phyloP scores from a whole-genome alignment of 176 grass and related monocot species.

The Rhynchospora pubera region DNA sequence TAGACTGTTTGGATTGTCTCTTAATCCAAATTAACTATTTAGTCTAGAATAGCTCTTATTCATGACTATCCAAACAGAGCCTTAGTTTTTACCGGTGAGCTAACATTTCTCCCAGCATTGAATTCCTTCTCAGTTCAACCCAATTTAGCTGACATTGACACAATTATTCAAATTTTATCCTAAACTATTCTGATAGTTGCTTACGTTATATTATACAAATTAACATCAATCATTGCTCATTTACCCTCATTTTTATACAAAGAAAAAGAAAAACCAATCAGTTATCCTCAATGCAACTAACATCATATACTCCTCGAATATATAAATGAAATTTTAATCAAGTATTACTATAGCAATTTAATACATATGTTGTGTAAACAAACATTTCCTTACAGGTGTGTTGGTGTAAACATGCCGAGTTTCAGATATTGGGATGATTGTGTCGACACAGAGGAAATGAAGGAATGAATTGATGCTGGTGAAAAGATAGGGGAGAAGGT shows the following conservation, averaged over 20 bases:
- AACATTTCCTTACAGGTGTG: neutral
- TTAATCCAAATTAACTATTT: too few species aligned
- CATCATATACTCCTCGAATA: neutral
- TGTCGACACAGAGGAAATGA: constrained; percentile 75
- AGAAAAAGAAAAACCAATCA: neutral
- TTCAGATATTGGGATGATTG: constrained; percentile 97
- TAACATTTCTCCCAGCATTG: neutral
- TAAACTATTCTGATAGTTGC: too few species aligned
- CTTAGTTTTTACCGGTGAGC: neutral
- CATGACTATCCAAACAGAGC: too few species aligned
- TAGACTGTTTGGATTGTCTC: too few species aligned
- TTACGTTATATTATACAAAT: neutral
- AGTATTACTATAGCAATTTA: neutral
- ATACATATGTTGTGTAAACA: neutral
- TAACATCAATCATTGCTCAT: neutral
- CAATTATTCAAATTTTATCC: too few species aligned
- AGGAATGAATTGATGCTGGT: constrained; percentile 86
- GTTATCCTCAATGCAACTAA: neutral
- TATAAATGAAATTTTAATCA: neutral
- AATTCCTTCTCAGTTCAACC: too few species aligned
- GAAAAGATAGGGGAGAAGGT: constrained; percentile 66
- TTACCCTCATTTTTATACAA: neutral
- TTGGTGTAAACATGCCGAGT: constrained; percentile 51
- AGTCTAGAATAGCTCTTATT: too few species aligned
- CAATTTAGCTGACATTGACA: too few species aligned